phyloP scores from a whole-genome alignment of 495 filamentous ascomycete species.

The Daldinia bambusicola region DNA sequence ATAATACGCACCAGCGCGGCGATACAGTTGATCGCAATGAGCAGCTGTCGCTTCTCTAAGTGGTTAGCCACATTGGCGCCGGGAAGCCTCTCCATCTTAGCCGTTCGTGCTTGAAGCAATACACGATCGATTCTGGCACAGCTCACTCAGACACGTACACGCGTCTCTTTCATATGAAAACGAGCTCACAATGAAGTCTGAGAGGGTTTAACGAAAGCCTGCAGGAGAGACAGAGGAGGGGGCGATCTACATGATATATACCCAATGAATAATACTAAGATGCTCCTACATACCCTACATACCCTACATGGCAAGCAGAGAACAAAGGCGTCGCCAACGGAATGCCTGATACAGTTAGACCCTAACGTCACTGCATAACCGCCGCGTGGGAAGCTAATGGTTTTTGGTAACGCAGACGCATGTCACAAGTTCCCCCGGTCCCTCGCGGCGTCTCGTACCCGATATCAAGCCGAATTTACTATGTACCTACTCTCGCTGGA shows the following conservation, averaged over 20 bases:
- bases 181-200: constrained; percentile 8
- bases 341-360: constrained; percentile 26
- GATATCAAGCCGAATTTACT: constrained; percentile 38
- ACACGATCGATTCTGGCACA: constrained; percentile 8
- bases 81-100: constrained; percentile 52
- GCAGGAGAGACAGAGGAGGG: constrained; percentile 13
- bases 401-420: not conserved
- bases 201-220: constrained; percentile 27
- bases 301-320: not conserved
- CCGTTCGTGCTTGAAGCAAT: constrained; percentile 10
- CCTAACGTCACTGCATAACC: constrained; percentile 22
- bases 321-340: constrained; percentile 17
- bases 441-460: constrained; percentile 36
- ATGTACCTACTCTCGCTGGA: too few relatives aligned
- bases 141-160: constrained; percentile 14
- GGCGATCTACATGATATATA: constrained; percentile 39
- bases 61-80: constrained; percentile 68
- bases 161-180: constrained; percentile 2
- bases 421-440: constrained; percentile 21
- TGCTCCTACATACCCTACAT: too few relatives aligned
- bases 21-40: constrained; percentile 72
- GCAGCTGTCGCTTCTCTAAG: constrained; percentile 69
- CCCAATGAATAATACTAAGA: constrained; percentile 13
- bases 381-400: constrained; percentile 15
- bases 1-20: constrained; percentile 58